A percentile compares a stretch with the other conserved stretches of the same genome.
phyloP scores from a whole-genome alignment of 768 basidiomycete genomes.

The Naganishia friedmannii region DNA sequence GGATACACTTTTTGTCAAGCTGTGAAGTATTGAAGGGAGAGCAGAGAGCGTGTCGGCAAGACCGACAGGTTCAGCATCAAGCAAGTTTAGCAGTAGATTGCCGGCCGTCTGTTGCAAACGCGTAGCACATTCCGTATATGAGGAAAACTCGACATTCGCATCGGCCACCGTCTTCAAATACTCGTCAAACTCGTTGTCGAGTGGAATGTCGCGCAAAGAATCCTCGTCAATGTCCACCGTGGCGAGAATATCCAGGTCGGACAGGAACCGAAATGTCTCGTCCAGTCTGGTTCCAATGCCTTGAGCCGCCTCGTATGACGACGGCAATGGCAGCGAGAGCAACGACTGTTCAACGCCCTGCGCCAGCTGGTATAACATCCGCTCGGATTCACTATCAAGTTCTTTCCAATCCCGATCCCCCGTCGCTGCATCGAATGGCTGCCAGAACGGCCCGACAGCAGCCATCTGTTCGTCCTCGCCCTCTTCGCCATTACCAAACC shows the following conservation, averaged over 20 bases:
- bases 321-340: not conserved
- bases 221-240: conserved; percentile 48
- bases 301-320: not conserved
- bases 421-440: not conserved
- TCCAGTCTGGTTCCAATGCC: conserved; percentile 8
- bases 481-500: conserved; percentile 35
- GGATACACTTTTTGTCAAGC: not conserved
- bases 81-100: not conserved
- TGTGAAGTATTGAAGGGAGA: not conserved
- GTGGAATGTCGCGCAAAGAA: not conserved
- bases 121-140: not conserved
- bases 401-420: conserved; percentile 13
- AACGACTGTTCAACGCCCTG: not conserved
- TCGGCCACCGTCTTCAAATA: conserved; percentile 30
- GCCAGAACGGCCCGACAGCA: not conserved
- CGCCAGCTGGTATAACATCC: conserved; percentile 31
- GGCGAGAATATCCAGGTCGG: conserved; percentile 44
- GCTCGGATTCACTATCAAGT: conserved; percentile 34
- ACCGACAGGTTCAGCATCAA: not conserved
- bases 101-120: not conserved
- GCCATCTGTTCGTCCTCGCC: not conserved
- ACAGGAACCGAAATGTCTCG: conserved; percentile 8
- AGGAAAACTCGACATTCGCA: conserved; percentile 34
- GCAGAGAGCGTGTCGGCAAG: not conserved
- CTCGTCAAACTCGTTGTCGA: not conserved